Evolutionary conservation across 2,329 filamentous ascomycete genomes (phyloP).

Genomic region (Xylariales sp.): DNA sequence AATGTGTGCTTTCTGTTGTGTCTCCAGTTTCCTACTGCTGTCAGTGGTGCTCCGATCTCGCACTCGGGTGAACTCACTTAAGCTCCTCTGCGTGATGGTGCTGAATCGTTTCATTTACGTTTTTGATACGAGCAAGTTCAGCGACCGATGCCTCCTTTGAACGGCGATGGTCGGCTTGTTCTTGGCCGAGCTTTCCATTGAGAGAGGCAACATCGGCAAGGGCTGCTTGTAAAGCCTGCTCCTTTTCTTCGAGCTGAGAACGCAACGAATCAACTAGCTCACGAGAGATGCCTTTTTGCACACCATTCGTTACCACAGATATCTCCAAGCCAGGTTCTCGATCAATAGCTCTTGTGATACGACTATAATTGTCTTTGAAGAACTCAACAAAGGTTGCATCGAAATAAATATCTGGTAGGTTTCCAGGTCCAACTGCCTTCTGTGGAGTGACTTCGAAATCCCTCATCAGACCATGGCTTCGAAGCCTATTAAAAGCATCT

Average conservation of each 20-base stretch:
- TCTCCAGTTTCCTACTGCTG: slow-evolving; percentile 54
- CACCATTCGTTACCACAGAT: slow-evolving; percentile 79
- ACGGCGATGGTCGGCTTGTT: slow-evolving; percentile 77
- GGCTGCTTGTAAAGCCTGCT: slow-evolving; percentile 61
- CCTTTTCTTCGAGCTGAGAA: slow-evolving; percentile 79
- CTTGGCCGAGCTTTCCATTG: slow-evolving; percentile 72
- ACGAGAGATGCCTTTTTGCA: slow-evolving; percentile 91
- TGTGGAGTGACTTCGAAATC: slow-evolving; percentile 91
- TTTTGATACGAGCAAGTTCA: slow-evolving; percentile 69
- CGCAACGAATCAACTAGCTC: slow-evolving; percentile 90
- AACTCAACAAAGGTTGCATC: slow-evolving; percentile 91
- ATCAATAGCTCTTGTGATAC: slow-evolving; percentile 85
- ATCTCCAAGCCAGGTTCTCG: slow-evolving; percentile 90
- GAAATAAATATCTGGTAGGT: slow-evolving; percentile 84
- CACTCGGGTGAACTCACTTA: slow-evolving; percentile 53
- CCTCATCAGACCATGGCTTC: slow-evolving; percentile 81
- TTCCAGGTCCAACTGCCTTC: slow-evolving; percentile 64
- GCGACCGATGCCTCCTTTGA: slow-evolving; percentile 68
- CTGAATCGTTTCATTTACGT: slow-evolving; percentile 77
- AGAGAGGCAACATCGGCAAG: slow-evolving; percentile 60
- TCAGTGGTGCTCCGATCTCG: slow-evolving; percentile 29
- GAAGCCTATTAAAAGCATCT: slow-evolving; percentile 80
- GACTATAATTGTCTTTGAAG: slow-evolving; percentile 94
- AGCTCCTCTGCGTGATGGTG: slow-evolving; percentile 75
- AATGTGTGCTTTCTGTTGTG: slow-evolving; percentile 58